Evolutionary conservation across 2,329 filamentous ascomycete genomes (phyloP), one percentile per base, ranked within the genome.

Genomic region (Venturia effusa): DNA sequence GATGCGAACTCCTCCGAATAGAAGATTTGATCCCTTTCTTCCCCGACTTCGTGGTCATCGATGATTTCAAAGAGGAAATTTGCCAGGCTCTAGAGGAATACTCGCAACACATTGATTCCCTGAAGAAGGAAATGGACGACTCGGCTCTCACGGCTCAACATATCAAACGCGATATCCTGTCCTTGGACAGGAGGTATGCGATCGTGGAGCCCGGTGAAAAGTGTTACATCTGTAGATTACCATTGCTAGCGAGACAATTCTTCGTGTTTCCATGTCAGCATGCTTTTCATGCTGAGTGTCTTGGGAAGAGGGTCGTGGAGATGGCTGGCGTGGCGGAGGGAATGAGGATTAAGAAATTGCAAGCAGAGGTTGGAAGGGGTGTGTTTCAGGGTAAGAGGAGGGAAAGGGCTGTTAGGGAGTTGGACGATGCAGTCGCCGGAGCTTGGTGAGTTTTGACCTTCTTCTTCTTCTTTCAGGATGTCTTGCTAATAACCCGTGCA

Each of bases 181-280:
- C 87, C 0, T 82, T 99, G 3, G 92, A 96, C 72, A 85, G 88
- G 66, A 86, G 94, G 3, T 99, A 97, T 72, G 94, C 93, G 0
- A 96, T 99, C 67, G 94, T 99, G 7, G 92, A 97, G 73, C 93
- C 94, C 0, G 94, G 94, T 0, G 94, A 99, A 79, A 88, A 90
- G 72, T 99, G 94, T 75, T 95, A 93, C 77, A 85, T 88, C 1
- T 99, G 94, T 72, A 85, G 87, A 0, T 77, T 97, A 64, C 94
- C 94, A 11, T 78, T 99, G 63, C 81, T 99, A 19, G 92, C 89
- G 71, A 80, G 92, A 63, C 92, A 97, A 70, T 99, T 99, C 76
- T 99, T 97, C 69, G 94, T 99, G 22, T 99, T 99, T 69, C 94
- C 94, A 0, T 99, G 94, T 75, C 94, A 99, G 78, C 94, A 99